phyloP scores from a whole-genome alignment of 73 alveolate genomes.

The Symbiodinium pilosum region DNA sequence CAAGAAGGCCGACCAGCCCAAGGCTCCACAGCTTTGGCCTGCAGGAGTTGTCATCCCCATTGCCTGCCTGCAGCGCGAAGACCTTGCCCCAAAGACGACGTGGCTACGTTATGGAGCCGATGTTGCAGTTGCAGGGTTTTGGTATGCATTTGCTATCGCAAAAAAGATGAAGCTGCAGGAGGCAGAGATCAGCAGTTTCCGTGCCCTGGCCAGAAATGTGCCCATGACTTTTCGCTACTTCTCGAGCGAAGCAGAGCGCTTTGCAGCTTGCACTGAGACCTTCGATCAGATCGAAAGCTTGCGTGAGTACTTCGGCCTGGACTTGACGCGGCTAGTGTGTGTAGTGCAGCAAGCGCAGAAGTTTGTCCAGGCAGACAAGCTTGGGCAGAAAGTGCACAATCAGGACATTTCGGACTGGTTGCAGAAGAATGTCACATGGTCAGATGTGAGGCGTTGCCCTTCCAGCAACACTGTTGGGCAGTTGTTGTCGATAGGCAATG shows the following conservation, averaged over 20 bases:
- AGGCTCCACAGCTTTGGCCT: background rate
- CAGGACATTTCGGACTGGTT: background rate
- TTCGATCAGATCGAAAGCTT: background rate
- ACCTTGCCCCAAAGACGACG: background rate
- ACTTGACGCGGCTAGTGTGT: background rate
- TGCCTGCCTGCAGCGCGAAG: background rate
- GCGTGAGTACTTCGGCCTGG: background rate
- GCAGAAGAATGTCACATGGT: background rate
- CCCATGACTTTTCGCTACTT: background rate
- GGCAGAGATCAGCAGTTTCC: background rate
- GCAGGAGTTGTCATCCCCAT: background rate
- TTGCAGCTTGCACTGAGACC: background rate
- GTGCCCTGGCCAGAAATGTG: background rate
- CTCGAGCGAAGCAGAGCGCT: background rate
- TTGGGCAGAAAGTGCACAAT: background rate
- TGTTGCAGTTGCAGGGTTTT: background rate
- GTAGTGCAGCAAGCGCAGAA: background rate
- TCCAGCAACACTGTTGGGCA: background rate
- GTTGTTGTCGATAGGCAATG: background rate
- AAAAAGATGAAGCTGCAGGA: background rate
- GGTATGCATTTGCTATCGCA: background rate
- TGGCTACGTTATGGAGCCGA: background rate
- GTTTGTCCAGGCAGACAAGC: background rate
- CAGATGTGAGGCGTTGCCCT: background rate
- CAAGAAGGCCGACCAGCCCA: too few relatives aligned